Conservation (phyloP, 176 grass and related monocot species). For the Zea mays region Zm-B73-REFERENCE-NAM-5.0 NC_050105.1:135115001-135115500, state of each 20-base stretch:
- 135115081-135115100: constrained; percentile 15
- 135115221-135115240: background rate
- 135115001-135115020: constrained; percentile 4
- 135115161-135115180: constrained; percentile 22
- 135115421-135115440: too few relatives aligned
- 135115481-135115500: too few relatives aligned
- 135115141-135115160: background rate
- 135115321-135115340: too few relatives aligned
- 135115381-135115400: too few relatives aligned
- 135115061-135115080: constrained; percentile 4
- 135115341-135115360: too few relatives aligned
- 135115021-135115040: background rate
- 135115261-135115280: background rate
- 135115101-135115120: background rate
- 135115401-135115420: too few relatives aligned
- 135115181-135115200: background rate
- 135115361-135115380: too few relatives aligned
- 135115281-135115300: background rate
- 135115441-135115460: too few relatives aligned
- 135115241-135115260: background rate
- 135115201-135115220: background rate
- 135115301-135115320: too few relatives aligned
- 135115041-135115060: constrained; percentile 17
- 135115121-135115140: background rate
- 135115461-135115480: too few relatives aligned